Conservation (phyloP, 2,329 filamentous ascomycete genomes). For the Laburnicola sp. region DNA sequence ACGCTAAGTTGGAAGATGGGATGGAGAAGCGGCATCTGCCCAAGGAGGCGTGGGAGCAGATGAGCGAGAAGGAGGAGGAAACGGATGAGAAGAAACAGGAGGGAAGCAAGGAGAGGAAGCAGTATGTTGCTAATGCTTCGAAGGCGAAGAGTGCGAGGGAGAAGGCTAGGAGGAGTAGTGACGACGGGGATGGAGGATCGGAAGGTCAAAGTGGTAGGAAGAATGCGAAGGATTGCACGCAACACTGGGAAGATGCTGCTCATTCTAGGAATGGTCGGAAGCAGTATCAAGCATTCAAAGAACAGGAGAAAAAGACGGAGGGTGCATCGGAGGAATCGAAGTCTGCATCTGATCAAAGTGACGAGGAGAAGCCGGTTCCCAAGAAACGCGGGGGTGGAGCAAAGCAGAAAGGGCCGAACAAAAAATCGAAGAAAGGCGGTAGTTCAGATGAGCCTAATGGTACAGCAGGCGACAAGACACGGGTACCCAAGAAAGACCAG, state of each 20-base stretch:
- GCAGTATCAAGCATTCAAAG: slow-evolving; percentile 35
- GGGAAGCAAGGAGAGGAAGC: slow-evolving; percentile 51
- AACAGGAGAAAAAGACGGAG: slow-evolving; percentile 17
- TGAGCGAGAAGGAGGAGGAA: slow-evolving; percentile 50
- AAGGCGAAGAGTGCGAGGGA: slow-evolving; percentile 48
- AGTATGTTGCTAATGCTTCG: slow-evolving; percentile 50
- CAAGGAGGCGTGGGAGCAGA: slow-evolving; percentile 54
- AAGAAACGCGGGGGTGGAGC: slow-evolving; percentile 33
- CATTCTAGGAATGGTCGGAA: slow-evolving; percentile 29
- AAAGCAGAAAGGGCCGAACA: slow-evolving; percentile 31
- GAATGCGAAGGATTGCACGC: slow-evolving; percentile 34
- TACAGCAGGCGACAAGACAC: slow-evolving; percentile 33
- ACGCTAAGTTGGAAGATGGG: slow-evolving; percentile 51
- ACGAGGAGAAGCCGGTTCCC: slow-evolving; percentile 9
- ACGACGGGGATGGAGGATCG: slow-evolving; percentile 6
- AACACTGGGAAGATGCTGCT: slow-evolving; percentile 37
- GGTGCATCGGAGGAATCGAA: slow-evolving; percentile 10
- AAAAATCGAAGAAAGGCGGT: slow-evolving; percentile 42
- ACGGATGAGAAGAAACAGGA: slow-evolving; percentile 52
- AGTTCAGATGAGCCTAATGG: slow-evolving; percentile 24
- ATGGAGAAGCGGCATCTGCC: slow-evolving; percentile 52
- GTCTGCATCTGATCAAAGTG: slow-evolving; percentile 8
- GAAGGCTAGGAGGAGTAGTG: slow-evolving; percentile 40
- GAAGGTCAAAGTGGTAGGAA: slow-evolving; percentile 19
- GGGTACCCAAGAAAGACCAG: slow-evolving; percentile 48